A percentile compares a stretch with the other conserved stretches of the same genome.
Conservation (phyloP, 106 monocot species). For the Phalaenopsis aphrodite region DNA sequence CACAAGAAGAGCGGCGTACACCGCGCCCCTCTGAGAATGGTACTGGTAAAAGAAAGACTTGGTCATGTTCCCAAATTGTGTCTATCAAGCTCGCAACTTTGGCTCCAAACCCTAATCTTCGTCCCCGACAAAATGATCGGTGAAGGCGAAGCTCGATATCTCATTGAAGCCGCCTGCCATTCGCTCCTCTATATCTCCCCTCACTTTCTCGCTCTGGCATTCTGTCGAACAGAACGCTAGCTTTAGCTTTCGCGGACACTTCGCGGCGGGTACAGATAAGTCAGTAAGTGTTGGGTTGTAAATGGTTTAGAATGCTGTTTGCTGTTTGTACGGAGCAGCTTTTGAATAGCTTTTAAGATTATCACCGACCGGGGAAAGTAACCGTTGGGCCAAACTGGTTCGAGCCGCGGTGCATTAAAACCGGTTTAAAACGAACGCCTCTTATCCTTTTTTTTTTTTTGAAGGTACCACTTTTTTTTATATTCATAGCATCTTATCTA, state of each 20-base stretch:
- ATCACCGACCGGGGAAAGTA: background rate
- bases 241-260: background rate
- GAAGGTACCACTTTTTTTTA: too few species aligned
- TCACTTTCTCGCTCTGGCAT: background rate
- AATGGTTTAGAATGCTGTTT: background rate
- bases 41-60: slow-evolving; percentile 4
- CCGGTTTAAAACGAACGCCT: background rate
- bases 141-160: background rate
- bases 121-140: background rate
- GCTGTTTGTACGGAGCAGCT: background rate
- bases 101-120: background rate
- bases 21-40: slow-evolving; percentile 13
- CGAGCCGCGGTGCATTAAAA: background rate
- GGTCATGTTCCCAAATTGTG: slow-evolving; percentile 3
- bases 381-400: background rate
- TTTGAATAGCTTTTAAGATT: background rate
- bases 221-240: too few species aligned
- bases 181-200: background rate
- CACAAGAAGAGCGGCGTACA: slow-evolving; percentile 22
- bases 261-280: background rate
- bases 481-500: too few species aligned
- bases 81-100: background rate
- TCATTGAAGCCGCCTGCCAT: background rate
- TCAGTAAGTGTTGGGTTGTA: background rate
- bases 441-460: background rate